Evolutionary conservation across 257 asterid species (phyloP).

Genomic region (Primulina huaijiensis): DNA sequence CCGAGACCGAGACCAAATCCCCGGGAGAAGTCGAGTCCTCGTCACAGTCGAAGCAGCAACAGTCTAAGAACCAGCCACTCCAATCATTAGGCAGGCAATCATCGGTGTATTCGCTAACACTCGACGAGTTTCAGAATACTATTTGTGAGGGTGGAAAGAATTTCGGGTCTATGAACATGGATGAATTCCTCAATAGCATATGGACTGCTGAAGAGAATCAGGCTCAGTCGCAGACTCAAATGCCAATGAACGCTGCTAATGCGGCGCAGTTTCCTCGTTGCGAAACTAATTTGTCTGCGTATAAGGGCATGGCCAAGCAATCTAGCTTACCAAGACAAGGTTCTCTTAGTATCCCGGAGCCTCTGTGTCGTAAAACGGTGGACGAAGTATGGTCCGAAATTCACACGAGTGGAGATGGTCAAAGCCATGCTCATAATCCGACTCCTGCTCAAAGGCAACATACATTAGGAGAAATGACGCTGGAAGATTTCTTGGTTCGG

Average conservation of each 20-base stretch:
- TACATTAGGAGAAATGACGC: constrained; percentile 75
- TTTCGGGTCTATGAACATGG: constrained; percentile 92
- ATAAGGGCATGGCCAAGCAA: constrained; percentile 35
- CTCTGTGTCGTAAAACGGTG: constrained; percentile 60
- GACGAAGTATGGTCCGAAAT: constrained; percentile 83
- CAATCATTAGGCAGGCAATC: constrained; percentile 50
- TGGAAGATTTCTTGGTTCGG: constrained; percentile 69
- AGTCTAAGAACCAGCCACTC: constrained; percentile 23
- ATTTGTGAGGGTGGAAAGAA: constrained; percentile 65
- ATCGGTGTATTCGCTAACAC: constrained; percentile 78
- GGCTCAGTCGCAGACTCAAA: constrained; percentile 39
- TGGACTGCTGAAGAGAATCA: constrained; percentile 89
- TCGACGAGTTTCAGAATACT: constrained; percentile 73
- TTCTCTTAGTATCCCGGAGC: constrained; percentile 58
- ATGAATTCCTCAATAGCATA: constrained; percentile 82
- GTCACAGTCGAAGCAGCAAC: constrained; percentile 30
- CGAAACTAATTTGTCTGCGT: constrained; percentile 22
- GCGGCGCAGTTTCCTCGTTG: constrained; percentile 23
- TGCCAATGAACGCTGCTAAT: neutral
- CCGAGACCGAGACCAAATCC: constrained; percentile 42
- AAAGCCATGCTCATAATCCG: constrained; percentile 25
- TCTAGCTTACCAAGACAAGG: constrained; percentile 62
- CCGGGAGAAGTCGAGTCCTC: constrained; percentile 47
- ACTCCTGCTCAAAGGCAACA: constrained; percentile 41
- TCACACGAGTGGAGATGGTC: constrained; percentile 28